A percentile compares a stretch with the other conserved stretches of the same genome.
phyloP scores from a whole-genome alignment of 176 grass and related monocot genomes.

The Aegilops bicornis region DNA sequence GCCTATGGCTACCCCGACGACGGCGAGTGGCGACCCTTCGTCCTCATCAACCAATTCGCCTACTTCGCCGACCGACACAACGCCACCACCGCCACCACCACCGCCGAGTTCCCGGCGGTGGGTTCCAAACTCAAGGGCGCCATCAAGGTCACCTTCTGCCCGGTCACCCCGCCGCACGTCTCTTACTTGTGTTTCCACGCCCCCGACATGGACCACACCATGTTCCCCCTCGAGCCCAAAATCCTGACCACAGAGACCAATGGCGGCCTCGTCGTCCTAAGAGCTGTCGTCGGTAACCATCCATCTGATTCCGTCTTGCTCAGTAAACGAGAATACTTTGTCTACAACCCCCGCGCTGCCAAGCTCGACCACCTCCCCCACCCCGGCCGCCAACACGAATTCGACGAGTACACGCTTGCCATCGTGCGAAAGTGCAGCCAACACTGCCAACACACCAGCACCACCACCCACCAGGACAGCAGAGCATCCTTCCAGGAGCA shows the following conservation, averaged over 20 bases:
- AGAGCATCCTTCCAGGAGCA: neutral
- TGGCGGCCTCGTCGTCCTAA: conserved; percentile 3
- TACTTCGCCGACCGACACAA: conserved; percentile 1
- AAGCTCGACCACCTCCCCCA: conserved; percentile 2
- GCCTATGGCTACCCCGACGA: neutral
- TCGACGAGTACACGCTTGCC: neutral
- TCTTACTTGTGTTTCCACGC: neutral
- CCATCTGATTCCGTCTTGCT: neutral
- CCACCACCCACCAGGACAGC: neutral
- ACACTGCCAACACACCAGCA: neutral
- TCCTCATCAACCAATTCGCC: neutral
- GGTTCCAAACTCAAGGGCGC: neutral
- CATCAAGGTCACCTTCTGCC: conserved; percentile 10
- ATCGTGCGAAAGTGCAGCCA: conserved; percentile 10
- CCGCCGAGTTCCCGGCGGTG: neutral
- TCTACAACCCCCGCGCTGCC: neutral
- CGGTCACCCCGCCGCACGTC: neutral
- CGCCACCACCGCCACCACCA: neutral
- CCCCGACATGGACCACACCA: neutral
- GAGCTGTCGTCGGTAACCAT: neutral
- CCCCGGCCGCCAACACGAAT: neutral
- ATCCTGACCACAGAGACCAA: neutral
- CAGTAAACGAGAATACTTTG: neutral
- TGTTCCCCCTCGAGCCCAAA: neutral
- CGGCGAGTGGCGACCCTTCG: neutral